These are phyloP conservation scores for Gamarada debralockiae DNA, from an alignment of 495 filamentous ascomycete genomes.

Conservation along the genomic window DNA sequence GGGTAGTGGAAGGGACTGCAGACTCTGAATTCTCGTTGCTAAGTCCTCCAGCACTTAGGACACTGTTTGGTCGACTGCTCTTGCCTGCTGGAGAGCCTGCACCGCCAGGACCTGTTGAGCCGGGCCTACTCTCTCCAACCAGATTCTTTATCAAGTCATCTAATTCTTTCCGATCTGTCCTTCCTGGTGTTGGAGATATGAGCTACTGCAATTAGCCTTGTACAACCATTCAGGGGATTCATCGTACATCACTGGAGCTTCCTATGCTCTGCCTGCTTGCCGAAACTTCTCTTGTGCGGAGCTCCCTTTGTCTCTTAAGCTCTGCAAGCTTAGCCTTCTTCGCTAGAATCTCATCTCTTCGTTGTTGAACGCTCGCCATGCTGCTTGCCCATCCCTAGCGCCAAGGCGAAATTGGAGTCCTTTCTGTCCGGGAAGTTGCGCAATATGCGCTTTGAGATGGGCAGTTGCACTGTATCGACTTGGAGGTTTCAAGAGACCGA, in stretches of 20 bases:
- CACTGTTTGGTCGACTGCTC: constrained; percentile 80
- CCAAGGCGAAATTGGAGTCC: too few species aligned
- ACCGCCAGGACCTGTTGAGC: constrained; percentile 65
- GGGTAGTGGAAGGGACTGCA: constrained; percentile 34
- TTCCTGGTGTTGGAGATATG: constrained; percentile 61
- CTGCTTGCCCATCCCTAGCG: constrained; percentile 15
- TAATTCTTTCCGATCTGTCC: constrained; percentile 71
- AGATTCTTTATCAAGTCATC: constrained; percentile 45
- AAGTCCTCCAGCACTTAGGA: constrained; percentile 69
- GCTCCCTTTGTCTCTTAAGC: constrained; percentile 85
- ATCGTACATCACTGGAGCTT: constrained; percentile 43
- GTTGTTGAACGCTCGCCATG: constrained; percentile 60
- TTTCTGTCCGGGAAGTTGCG: too few species aligned
- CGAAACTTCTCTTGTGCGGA: constrained; percentile 69
- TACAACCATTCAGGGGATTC: constrained; percentile 3
- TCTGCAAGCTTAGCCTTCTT: constrained; percentile 95
- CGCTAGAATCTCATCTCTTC: constrained; percentile 88
- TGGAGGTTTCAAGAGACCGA: too few species aligned
- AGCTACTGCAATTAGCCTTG: constrained; percentile 41
- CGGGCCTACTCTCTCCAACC: constrained; percentile 71
- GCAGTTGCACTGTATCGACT: too few species aligned
- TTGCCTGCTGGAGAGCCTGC: constrained; percentile 53
- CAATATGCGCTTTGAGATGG: too few species aligned
- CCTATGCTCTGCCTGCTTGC: constrained; percentile 57
- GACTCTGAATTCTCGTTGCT: constrained; percentile 66